Evolutionary conservation across 345 rosid genomes (phyloP).

Genomic region (Sisymbrium altissimum): DNA sequence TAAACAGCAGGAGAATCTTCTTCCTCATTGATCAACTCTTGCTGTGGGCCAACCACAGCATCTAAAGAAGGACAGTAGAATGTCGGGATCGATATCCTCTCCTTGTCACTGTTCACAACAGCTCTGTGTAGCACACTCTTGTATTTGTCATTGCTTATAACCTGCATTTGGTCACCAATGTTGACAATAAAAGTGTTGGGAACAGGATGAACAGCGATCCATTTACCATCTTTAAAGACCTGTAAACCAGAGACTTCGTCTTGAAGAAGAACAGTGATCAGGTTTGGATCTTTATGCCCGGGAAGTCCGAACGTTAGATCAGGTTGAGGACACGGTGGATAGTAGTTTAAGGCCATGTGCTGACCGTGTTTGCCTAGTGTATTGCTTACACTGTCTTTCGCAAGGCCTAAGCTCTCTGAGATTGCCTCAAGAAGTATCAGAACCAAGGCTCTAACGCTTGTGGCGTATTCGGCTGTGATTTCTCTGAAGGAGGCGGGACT

Average conservation of each 20-base stretch:
- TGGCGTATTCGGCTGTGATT: conserved; percentile 54
- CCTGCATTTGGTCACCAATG: conserved; percentile 79
- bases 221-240: conserved; percentile 52
- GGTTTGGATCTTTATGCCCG: conserved; percentile 64
- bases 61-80: conserved; percentile 54
- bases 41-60: conserved; percentile 43
- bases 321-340: conserved; percentile 74
- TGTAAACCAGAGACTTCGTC: conserved; percentile 74
- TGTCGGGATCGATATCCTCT: conserved; percentile 52
- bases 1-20: conserved; percentile 37
- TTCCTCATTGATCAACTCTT: conserved; percentile 30
- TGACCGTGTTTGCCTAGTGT: conserved; percentile 57
- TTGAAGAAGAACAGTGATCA: conserved; percentile 71
- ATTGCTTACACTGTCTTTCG: conserved; percentile 35
- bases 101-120: conserved; percentile 40
- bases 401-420: conserved; percentile 71
- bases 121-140: conserved; percentile 62
- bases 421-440: conserved; percentile 60
- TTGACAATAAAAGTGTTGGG: conserved; percentile 66
- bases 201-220: conserved; percentile 65
- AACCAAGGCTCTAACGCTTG: conserved; percentile 43
- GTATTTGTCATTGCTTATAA: conserved; percentile 49
- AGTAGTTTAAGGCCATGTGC: conserved; percentile 82
- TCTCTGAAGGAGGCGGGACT: conserved; percentile 67
- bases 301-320: conserved; percentile 74